Evolutionary conservation across 2,329 filamentous ascomycete genomes (phyloP).

Genomic region (Aureobasidium sp.): DNA sequence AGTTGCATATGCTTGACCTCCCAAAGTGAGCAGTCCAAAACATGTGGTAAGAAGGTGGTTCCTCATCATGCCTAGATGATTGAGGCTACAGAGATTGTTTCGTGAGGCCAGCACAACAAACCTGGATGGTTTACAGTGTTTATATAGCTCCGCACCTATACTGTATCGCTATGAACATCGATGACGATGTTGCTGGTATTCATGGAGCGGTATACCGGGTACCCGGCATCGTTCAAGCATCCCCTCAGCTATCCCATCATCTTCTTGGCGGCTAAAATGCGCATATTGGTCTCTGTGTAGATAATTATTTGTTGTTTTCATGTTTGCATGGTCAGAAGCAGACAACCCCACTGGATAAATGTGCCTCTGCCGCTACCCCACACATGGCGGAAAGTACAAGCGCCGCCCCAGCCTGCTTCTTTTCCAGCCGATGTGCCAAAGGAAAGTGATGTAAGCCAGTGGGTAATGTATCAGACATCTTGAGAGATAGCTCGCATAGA

Average conservation of each 20-base stretch:
- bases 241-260: not conserved
- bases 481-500: not conserved
- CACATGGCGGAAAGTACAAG: not conserved
- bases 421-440: not conserved
- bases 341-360: slow-evolving; percentile 2
- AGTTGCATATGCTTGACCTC: not conserved
- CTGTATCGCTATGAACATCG: not conserved
- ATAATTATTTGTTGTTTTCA: not conserved
- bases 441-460: not conserved
- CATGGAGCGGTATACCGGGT: not conserved
- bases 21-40: not conserved
- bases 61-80: not conserved
- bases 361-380: not conserved
- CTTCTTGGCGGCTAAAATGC: slow-evolving; percentile 4
- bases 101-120: not conserved
- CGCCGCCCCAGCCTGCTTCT: not conserved
- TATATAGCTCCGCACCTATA: not conserved
- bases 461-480: not conserved
- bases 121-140: not conserved
- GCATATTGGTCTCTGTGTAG: not conserved
- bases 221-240: not conserved
- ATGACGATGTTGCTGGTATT: not conserved
- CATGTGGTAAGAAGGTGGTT: not conserved
- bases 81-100: not conserved
- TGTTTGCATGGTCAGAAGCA: not conserved